Evolutionary conservation across 306 rosid species (phyloP).

Genomic region (Malus sylvestris): DNA sequence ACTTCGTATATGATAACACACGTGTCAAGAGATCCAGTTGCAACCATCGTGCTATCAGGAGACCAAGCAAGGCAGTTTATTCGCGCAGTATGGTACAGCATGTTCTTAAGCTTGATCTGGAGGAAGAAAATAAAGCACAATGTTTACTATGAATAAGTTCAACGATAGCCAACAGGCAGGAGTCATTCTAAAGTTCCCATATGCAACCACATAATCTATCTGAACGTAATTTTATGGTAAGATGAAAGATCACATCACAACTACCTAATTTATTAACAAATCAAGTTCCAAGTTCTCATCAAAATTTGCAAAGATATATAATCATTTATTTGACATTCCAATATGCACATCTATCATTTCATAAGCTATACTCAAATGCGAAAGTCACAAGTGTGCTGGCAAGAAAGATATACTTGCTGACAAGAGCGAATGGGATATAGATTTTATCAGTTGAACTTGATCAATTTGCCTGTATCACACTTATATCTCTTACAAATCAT

Average conservation of each 20-base stretch:
- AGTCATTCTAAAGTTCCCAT: background rate
- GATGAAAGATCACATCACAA: background rate
- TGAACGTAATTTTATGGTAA: background rate
- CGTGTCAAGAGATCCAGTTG: slow-evolving; percentile 87
- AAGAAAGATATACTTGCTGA: background rate
- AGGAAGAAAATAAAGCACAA: background rate
- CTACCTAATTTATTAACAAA: background rate
- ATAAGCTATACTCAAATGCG: background rate
- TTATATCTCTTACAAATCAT: background rate
- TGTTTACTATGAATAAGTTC: background rate
- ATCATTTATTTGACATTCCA: background rate
- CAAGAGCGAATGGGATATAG: background rate
- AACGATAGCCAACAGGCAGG: background rate
- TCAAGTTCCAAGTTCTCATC: background rate
- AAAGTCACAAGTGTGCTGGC: background rate
- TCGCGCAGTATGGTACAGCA: slow-evolving; percentile 90
- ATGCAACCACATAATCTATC: background rate
- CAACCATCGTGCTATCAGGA: slow-evolving; percentile 72
- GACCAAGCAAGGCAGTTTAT: slow-evolving; percentile 98
- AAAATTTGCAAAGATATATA: background rate
- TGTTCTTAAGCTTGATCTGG: slow-evolving; percentile 89
- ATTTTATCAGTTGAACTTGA: background rate
- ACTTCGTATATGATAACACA: slow-evolving; percentile 73
- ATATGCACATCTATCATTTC: background rate
- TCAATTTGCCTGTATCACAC: background rate